These are phyloP conservation scores for Aspergillus glaucus DNA, from an alignment of 2,329 filamentous ascomycete species.

Conservation along the genomic window DNA sequence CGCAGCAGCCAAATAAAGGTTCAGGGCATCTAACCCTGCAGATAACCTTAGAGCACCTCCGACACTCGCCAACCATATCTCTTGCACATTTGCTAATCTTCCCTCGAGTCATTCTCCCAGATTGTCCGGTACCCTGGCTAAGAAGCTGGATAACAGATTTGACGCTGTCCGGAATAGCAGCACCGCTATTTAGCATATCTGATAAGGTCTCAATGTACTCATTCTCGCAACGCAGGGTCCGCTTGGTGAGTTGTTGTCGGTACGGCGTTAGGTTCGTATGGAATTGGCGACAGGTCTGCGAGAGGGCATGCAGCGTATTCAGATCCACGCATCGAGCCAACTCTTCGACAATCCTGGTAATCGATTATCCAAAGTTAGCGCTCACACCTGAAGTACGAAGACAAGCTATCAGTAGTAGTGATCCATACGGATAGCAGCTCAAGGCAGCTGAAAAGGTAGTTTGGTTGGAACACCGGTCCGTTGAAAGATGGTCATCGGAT, in stretches of 20 bases:
- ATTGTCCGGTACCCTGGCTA: constrained; percentile 22
- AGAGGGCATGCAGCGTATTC: constrained; percentile 77
- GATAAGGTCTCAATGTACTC: constrained; percentile 47
- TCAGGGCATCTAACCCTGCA: constrained; percentile 61
- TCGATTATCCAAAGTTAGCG: constrained; percentile 1
- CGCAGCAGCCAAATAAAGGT: not conserved
- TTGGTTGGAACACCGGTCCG: constrained; percentile 13
- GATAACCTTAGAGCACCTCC: constrained; percentile 67
- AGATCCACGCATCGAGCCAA: constrained; percentile 75
- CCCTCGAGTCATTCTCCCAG: constrained; percentile 48
- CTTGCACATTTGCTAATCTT: constrained; percentile 75
- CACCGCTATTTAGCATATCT: constrained; percentile 39
- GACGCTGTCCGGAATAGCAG: constrained; percentile 23
- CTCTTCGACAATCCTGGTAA: constrained; percentile 64
- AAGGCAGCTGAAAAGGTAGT: constrained; percentile 38
- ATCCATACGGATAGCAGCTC: constrained; percentile 44
- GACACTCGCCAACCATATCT: constrained; percentile 79
- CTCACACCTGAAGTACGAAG: not conserved
- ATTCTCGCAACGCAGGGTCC: constrained; percentile 74
- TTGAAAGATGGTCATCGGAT: too few species aligned
- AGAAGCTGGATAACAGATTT: constrained; percentile 25
- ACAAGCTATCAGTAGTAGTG: too few species aligned
- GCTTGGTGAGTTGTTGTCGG: constrained; percentile 63
- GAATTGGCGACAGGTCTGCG: constrained; percentile 73
- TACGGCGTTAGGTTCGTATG: constrained; percentile 73